These are phyloP conservation scores for Gracilaria gracilis DNA, from an alignment of 23 red algal genomes.

Conservation along the genomic window DNA sequence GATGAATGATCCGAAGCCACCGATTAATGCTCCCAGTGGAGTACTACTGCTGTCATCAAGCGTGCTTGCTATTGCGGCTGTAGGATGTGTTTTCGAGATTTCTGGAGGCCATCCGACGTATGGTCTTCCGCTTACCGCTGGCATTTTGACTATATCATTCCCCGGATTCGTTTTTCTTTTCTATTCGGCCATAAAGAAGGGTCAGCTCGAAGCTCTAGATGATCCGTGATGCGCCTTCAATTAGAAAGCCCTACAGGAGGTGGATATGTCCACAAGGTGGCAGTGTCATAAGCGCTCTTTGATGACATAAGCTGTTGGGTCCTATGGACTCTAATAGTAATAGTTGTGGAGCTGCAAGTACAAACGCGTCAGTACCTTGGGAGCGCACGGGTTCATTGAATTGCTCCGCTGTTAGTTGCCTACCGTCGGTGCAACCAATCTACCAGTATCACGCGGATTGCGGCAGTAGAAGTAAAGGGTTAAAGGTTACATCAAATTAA, in stretches of 20 bases:
- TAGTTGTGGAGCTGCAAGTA: no score
- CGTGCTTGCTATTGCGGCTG: conserved; percentile 89
- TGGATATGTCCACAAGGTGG: no score
- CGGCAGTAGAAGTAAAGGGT: no score
- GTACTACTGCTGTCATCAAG: conserved; percentile 83
- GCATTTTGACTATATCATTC: conserved; percentile 68
- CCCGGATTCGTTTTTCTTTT: conserved; percentile 93
- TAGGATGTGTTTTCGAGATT: conserved; percentile 98
- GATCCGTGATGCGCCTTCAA: conserved; percentile 27
- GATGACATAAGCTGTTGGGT: background rate
- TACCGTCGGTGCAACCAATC: no score
- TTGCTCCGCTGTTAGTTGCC: background rate
- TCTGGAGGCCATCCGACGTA: conserved; percentile 83
- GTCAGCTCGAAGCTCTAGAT: conserved; percentile 65
- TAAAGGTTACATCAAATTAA: no score
- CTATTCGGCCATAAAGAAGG: conserved; percentile 92
- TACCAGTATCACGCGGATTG: no score
- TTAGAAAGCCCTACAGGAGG: no score
- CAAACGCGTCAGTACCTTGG: no score
- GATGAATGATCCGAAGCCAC: conserved; percentile 28
- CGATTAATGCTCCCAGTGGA: conserved; percentile 72
- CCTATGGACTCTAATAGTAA: no score
- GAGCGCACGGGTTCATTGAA: background rate
- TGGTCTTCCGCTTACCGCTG: conserved; percentile 67
- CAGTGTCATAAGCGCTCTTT: no score